phyloP scores from a whole-genome alignment of 176 grass and related monocot species.

The Dactylis glomerata region DNA sequence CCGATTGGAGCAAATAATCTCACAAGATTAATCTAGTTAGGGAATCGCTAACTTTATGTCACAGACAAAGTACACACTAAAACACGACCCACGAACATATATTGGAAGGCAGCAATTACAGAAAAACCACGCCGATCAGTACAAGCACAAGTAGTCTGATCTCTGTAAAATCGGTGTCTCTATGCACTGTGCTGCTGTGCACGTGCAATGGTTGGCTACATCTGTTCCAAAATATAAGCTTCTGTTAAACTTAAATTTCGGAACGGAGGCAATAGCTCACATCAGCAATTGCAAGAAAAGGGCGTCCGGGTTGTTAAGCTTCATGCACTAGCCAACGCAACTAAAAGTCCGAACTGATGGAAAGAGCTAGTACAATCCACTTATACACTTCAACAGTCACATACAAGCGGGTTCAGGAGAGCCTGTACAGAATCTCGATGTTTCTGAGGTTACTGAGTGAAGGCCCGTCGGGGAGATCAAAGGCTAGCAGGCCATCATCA shows the following conservation, averaged over 20 bases:
- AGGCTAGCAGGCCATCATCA: constrained; percentile 24
- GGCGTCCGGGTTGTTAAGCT: not conserved
- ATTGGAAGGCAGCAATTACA: not conserved
- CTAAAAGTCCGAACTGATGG: too few relatives aligned
- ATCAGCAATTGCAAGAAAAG: not conserved
- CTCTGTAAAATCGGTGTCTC: not conserved
- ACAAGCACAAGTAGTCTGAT: not conserved
- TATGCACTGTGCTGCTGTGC: not conserved
- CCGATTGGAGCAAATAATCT: too few relatives aligned
- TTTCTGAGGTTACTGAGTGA: not conserved
- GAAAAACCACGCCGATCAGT: not conserved
- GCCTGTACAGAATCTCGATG: constrained; percentile 30
- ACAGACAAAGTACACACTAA: not conserved
- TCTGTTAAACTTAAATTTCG: too few relatives aligned
- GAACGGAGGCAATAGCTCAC: too few relatives aligned
- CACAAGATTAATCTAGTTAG: too few relatives aligned
- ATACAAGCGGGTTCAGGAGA: not conserved
- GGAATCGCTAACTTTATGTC: not conserved
- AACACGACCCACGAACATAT: not conserved
- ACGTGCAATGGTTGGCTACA: not conserved
- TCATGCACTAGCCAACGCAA: too few relatives aligned
- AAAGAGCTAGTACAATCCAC: too few relatives aligned
- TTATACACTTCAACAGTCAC: too few relatives aligned
- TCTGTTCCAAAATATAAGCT: too few relatives aligned
- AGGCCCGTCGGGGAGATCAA: constrained; percentile 9